Evolutionary conservation across 2,329 filamentous ascomycete genomes (phyloP).

Genomic region (Drechslera avenae): DNA sequence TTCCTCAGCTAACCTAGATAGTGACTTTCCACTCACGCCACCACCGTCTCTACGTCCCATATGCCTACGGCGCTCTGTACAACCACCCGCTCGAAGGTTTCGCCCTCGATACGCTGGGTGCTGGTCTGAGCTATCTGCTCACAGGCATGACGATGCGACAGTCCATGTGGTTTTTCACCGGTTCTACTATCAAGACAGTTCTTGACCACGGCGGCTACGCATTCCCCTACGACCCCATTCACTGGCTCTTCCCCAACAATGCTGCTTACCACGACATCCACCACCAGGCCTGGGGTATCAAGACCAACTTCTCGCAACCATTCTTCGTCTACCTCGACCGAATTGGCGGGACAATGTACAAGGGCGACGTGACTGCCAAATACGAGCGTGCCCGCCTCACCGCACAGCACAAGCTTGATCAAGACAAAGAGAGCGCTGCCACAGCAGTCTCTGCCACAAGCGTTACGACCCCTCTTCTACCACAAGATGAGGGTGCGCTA

Average conservation of each 20-base stretch:
- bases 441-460: conserved; percentile 18
- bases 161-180: conserved; percentile 86
- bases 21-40: conserved; percentile 92
- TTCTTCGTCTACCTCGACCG: conserved; percentile 97
- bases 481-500: conserved; percentile 32
- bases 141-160: conserved; percentile 84
- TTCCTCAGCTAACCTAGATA: conserved; percentile 45
- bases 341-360: conserved; percentile 81
- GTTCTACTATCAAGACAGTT: conserved; percentile 92
- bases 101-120: conserved; percentile 86
- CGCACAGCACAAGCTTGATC: conserved; percentile 63
- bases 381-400: conserved; percentile 63
- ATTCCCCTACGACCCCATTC: conserved; percentile 94
- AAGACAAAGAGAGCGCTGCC: conserved; percentile 49
- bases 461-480: conserved; percentile 20
- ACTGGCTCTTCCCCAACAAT: conserved; percentile 92
- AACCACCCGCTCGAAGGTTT: conserved; percentile 96
- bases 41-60: conserved; percentile 95
- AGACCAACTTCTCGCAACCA: conserved; percentile 88
- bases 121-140: conserved; percentile 80
- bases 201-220: conserved; percentile 97
- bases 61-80: conserved; percentile 95
- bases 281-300: conserved; percentile 99
- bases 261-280: conserved; percentile 97
- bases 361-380: conserved; percentile 63